phyloP scores from a whole-genome alignment of 176 grass and related monocot genomes.

The Cocos nucifera region DNA sequence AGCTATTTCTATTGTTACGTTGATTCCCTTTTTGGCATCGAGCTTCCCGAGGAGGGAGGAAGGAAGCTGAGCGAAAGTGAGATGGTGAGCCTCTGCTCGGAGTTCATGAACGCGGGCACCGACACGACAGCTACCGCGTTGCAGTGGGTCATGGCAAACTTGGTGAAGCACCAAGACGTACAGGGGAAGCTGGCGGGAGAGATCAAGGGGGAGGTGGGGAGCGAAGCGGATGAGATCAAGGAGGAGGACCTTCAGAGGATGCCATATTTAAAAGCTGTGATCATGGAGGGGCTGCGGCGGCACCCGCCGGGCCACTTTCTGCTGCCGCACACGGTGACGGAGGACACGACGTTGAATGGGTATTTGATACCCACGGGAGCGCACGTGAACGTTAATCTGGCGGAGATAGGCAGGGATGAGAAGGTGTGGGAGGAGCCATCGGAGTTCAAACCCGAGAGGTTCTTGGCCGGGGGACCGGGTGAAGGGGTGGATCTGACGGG shows the following conservation, averaged over 20 bases:
- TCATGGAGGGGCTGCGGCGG: slow-evolving; percentile 48
- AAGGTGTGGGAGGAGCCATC: slow-evolving; percentile 33
- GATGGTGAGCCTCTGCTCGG: slow-evolving; percentile 38
- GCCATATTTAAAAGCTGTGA: slow-evolving; percentile 55
- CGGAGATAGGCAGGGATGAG: slow-evolving; percentile 27
- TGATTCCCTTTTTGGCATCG: slow-evolving; percentile 26
- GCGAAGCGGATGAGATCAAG: background rate
- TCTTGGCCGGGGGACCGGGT: slow-evolving; percentile 39
- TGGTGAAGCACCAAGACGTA: slow-evolving; percentile 29
- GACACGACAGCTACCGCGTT: slow-evolving; percentile 36
- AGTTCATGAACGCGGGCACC: slow-evolving; percentile 41
- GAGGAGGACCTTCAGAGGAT: slow-evolving; percentile 18
- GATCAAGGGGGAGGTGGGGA: background rate
- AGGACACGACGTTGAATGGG: slow-evolving; percentile 22
- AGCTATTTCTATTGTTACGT: slow-evolving; percentile 16
- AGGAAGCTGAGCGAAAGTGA: slow-evolving; percentile 27
- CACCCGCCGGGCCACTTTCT: slow-evolving; percentile 45
- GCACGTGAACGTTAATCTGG: slow-evolving; percentile 36
- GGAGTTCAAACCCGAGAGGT: slow-evolving; percentile 54
- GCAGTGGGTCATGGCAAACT: slow-evolving; percentile 73
- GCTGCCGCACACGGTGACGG: slow-evolving; percentile 34
- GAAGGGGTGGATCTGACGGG: slow-evolving; percentile 34
- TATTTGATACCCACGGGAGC: slow-evolving; percentile 36
- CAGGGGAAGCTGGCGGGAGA: slow-evolving; percentile 37
- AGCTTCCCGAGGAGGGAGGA: slow-evolving; percentile 23